Evolutionary conservation across 1,139 yeast species (phyloP), one percentile per base, ranked within the genome.

Genomic region (Yamadazyma atmosphaerica): DNA sequence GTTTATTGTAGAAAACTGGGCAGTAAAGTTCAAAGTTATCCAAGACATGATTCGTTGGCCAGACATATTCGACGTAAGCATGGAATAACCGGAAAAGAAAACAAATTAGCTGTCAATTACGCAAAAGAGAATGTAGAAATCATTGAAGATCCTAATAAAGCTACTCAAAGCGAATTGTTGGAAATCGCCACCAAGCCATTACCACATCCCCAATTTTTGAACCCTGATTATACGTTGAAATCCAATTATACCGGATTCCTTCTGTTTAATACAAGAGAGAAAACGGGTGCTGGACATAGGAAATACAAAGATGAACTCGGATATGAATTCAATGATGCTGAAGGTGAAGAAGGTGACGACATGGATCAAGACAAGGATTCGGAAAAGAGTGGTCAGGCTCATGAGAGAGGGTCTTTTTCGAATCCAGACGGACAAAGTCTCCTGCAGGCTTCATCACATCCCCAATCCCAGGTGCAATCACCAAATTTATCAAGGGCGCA

Each of bases 21-120:
- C 4, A 51, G 60, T n/a, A 65, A 61, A 43, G 64, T 68, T 1
- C 74, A 68, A 46, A 64, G 72, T 46, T 72, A 72, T 45, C 76
- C 77, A 1, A 55, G 76, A 15, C 75, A 69, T 45, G 77, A 71
- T 46, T 68, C 75, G 4, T 56, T 72, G 39, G 72, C 77, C 0
- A 56, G 77, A 34, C 77, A 72, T 47, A 67, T 72, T 6, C 54
- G 77, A 36, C 55, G 77, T 36, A 70, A 70, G 42, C 77, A 72
- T 49, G 74, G 74, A 1, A 63, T 72, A 13, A 68, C 74, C 0
- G 77, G 77, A 1, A 67, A 66, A 37, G 77, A 71, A 38, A 71
- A 70, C 48, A 71, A 70, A 42, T 55, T 65, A 55, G 77, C 77
- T 0, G 75, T 72, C n/a, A 63, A 65, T 43, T 66, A 68, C 46